Percentiles rank a stretch among this genome's conserved stretches.
These are phyloP conservation scores for Borealophlyctis nickersoniae DNA, from an alignment of 192 early-diverging fungal species.

Conservation along the genomic window DNA sequence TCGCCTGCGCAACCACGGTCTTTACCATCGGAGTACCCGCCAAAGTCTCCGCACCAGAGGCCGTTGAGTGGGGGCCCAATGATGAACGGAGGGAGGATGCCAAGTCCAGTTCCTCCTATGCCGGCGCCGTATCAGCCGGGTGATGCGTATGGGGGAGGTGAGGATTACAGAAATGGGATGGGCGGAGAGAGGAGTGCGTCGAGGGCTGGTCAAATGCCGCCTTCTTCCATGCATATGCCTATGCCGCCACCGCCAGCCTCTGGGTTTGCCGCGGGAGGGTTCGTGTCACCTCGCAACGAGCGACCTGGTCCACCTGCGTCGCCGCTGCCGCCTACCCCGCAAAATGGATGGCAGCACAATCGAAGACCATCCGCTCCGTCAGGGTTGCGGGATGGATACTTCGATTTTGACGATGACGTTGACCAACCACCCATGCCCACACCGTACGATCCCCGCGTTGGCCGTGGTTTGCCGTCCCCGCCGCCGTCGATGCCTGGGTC, in stretches of 20 bases:
- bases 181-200: neutral
- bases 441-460: too few relatives aligned
- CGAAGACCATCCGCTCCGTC: neutral
- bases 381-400: too few relatives aligned
- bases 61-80: neutral
- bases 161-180: too few relatives aligned
- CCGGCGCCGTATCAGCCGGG: neutral
- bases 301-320: neutral
- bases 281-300: neutral
- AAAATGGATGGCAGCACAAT: neutral
- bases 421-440: too few relatives aligned
- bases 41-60: neutral
- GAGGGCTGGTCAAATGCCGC: too few relatives aligned
- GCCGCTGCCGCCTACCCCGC: neutral
- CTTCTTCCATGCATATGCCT: too few relatives aligned
- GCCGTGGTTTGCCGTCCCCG: conserved; percentile 21
- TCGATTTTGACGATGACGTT: too few relatives aligned
- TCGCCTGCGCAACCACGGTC: neutral
- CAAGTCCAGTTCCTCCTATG: neutral
- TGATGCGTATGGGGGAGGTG: neutral
- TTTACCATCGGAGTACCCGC: neutral
- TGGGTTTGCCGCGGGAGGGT: neutral
- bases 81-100: neutral
- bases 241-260: neutral
- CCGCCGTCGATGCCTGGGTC: conserved; percentile 18